Base-by-base conservation (phyloP, 2,329 filamentous ascomycete species). In the Myriosclerotinia duriaeana region DNA sequence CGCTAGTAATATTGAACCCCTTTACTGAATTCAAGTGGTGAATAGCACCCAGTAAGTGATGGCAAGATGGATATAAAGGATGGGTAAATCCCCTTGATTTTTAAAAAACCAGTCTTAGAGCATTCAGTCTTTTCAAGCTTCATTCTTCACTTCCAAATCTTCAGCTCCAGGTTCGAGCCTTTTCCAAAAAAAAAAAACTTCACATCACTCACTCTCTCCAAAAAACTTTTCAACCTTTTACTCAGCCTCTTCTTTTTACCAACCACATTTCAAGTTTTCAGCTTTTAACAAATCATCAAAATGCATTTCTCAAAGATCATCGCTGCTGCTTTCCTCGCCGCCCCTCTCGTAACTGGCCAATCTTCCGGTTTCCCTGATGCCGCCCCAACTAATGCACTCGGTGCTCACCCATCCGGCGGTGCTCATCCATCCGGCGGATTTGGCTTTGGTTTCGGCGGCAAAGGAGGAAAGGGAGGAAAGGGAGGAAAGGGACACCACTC, bases 151-250 rank as follows among this genome's bases (percentile, higher is more conserved):
- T 58, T 65, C 36, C 22, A 58, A 26, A 44, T 50, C 20, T 59
- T 52, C 15, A 59, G 63, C 53, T 65, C 63, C 63, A 58, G 63
- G 63, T 59, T 53, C 50, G 63, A 65, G 53, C 63, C 55, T 59
- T 56, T 53, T 36, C 34, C 34, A 54, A 54, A 42, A 42, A 38
- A 56, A 26, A 26, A 26, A 26, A 26, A 26, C 26, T 58, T 58
- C 62, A 56, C 12, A 58, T 52, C 63, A 65, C n/a, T 52, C 63
- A 65, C n/a, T 50, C 59, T 52, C 62, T 58, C 15, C 20, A 59
- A 22, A 56, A 40, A 15, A 42, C 14, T 59, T 22, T 52, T 58
- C 22, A 40, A 65, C 15, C 22, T 65, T 52, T 40, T n/a, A 22
- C 15, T 36, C 42, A 38, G 44, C 48, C 40, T 53, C 15, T 40